Evolutionary conservation across 768 basidiomycete species (phyloP).

Genomic region (Austroboletus eburneus): DNA sequence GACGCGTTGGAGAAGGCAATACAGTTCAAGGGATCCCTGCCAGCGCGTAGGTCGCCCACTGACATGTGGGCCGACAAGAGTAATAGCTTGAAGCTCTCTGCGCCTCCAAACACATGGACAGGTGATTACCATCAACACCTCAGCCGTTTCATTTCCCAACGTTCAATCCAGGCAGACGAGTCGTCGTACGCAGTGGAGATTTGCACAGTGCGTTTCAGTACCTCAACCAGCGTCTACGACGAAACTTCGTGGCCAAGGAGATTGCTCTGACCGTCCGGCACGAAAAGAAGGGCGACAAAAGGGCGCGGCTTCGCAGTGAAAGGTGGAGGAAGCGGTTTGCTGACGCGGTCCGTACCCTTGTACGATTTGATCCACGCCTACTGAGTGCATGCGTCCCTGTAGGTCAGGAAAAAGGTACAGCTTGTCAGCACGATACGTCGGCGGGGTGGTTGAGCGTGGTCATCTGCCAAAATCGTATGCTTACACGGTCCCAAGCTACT

Average conservation of each 20-base stretch:
- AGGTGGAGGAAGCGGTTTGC: slow-evolving; percentile 80
- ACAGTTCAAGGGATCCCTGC: slow-evolving; percentile 8
- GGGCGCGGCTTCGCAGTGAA: slow-evolving; percentile 67
- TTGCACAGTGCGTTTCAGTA: slow-evolving; percentile 45
- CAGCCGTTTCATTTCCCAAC: slow-evolving; percentile 4
- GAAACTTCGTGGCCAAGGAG: slow-evolving; percentile 54
- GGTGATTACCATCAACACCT: slow-evolving; percentile 30
- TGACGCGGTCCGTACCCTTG: slow-evolving; percentile 53
- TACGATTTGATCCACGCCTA: slow-evolving; percentile 8
- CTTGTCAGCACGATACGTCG: slow-evolving; percentile 75
- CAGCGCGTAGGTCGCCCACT: slow-evolving; percentile 28
- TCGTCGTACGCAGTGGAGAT: slow-evolving; percentile 41
- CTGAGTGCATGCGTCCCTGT: slow-evolving; percentile 15
- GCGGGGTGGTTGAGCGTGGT: slow-evolving; percentile 52
- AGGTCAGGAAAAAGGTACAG: slow-evolving; percentile 84
- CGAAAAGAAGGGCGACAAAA: slow-evolving; percentile 80
- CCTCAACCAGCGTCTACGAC: slow-evolving; percentile 47
- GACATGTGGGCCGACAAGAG: slow-evolving; percentile 34
- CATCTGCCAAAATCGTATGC: slow-evolving; percentile 1
- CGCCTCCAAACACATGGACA: slow-evolving; percentile 51
- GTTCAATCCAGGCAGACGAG: slow-evolving; percentile 52
- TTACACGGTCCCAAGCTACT: slow-evolving; percentile 5
- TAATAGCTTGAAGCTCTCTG: slow-evolving; percentile 19
- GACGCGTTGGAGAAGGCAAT: slow-evolving; percentile 15
- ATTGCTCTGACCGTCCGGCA: slow-evolving; percentile 54